Percentiles rank a stretch among this genome's conserved stretches.
Evolutionary conservation across 179 eudicot species (phyloP).

Genomic region (Spinacia oleracea): DNA sequence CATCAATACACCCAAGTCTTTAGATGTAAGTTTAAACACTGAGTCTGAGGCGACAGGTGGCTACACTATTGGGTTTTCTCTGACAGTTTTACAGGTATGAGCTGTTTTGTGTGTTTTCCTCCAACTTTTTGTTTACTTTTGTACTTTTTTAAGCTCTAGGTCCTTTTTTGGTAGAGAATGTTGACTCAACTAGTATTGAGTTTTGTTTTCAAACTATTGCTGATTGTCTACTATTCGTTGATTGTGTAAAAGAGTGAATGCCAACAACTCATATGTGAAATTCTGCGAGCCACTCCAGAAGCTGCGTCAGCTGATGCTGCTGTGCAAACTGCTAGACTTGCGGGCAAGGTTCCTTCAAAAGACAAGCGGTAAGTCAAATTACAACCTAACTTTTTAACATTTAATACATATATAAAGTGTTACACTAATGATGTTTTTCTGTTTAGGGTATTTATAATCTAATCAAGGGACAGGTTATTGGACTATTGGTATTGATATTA

Average conservation of each 20-base stretch:
- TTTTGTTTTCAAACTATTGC: neutral
- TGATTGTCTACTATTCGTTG: constrained; percentile 2
- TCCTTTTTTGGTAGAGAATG: neutral
- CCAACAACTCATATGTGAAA: constrained; percentile 97
- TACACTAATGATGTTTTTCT: neutral
- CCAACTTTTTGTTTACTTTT: neutral
- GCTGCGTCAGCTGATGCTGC: constrained; percentile 97
- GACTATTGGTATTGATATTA: neutral
- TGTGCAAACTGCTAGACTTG: constrained; percentile 95
- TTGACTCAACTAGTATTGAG: neutral
- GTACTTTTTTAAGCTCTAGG: neutral
- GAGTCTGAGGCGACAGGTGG: constrained; percentile 94
- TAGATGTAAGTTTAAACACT: constrained; percentile 73
- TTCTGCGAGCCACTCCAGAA: constrained; percentile 97
- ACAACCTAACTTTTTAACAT: constrained; percentile 1
- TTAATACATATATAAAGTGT: neutral
- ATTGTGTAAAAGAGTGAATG: constrained; percentile 77
- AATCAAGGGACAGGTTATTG: neutral
- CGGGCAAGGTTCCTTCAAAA: constrained; percentile 80
- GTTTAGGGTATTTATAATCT: neutral
- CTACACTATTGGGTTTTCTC: constrained; percentile 82
- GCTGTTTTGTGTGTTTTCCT: constrained; percentile 12
- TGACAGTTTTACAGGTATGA: constrained; percentile 85
- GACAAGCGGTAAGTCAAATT: constrained; percentile 67
- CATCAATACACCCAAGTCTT: constrained; percentile 74